phyloP scores from a whole-genome alignment of 306 rosid species.

The Albizia julibrissin region DNA sequence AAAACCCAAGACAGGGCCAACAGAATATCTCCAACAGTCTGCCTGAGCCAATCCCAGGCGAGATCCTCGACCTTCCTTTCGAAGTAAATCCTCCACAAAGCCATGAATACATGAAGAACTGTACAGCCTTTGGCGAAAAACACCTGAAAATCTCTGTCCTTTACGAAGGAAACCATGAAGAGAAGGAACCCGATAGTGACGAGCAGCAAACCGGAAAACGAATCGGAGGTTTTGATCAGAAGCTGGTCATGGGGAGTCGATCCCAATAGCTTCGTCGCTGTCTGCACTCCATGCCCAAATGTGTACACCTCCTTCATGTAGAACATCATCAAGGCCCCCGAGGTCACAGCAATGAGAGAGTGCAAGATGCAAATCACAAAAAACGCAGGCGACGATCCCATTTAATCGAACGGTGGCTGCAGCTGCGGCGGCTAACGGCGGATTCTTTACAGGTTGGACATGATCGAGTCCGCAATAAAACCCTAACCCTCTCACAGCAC shows the following conservation, averaged over 20 bases:
- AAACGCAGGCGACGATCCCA: conserved; percentile 65
- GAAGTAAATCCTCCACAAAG: conserved; percentile 79
- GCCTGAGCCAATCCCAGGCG: conserved; percentile 93
- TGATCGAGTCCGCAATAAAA: not conserved
- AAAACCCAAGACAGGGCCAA: conserved; percentile 86
- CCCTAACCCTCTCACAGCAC: not conserved
- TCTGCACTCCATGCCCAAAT: conserved; percentile 72
- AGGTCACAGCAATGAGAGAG: conserved; percentile 60
- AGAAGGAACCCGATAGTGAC: conserved; percentile 81
- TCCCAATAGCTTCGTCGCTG: conserved; percentile 76
- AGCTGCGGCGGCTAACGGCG: not conserved
- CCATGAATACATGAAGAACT: conserved; percentile 75
- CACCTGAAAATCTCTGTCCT: conserved; percentile 71
- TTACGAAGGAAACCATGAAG: conserved; percentile 87
- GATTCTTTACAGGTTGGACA: not conserved
- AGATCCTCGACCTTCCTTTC: conserved; percentile 86
- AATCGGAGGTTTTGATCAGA: conserved; percentile 86
- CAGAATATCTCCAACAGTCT: conserved; percentile 80
- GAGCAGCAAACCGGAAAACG: conserved; percentile 85
- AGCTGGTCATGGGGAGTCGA: conserved; percentile 95
- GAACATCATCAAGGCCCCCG: conserved; percentile 92
- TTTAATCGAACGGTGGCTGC: conserved; percentile 16
- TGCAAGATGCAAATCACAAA: conserved; percentile 80
- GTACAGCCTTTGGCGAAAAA: conserved; percentile 88
- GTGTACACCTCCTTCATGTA: conserved; percentile 84